These are phyloP conservation scores for Penicillium sp. DNA, from an alignment of 2,329 filamentous ascomycete species.

Conservation along the genomic window DNA sequence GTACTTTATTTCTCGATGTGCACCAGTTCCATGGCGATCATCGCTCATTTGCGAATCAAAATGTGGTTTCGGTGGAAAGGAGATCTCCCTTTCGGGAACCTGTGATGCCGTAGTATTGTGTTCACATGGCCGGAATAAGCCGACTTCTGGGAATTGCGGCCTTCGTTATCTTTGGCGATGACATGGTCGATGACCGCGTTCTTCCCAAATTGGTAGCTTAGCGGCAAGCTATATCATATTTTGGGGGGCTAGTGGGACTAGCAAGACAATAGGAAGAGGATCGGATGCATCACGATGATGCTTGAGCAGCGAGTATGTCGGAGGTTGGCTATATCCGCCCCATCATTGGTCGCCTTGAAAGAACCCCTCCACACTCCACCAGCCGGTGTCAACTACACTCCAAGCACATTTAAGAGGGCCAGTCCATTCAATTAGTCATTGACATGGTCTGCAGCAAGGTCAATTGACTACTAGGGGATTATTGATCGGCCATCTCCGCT, in stretches of 20 bases:
- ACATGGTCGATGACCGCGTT: not conserved
- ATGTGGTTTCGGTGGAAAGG: constrained; percentile 1
- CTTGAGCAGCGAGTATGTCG: not conserved
- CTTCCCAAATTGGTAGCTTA: not conserved
- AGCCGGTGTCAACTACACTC: constrained; percentile 2
- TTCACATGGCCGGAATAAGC: not conserved
- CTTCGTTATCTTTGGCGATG: not conserved
- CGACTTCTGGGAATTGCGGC: too few relatives aligned
- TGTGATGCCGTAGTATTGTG: not conserved
- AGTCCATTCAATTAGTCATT: not conserved
- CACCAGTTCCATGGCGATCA: not conserved
- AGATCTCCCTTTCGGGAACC: not conserved
- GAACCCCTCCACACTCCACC: constrained; percentile 10
- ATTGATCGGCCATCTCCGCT: not conserved
- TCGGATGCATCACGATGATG: too few relatives aligned
- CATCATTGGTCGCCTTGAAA: constrained; percentile 31
- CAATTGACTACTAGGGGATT: not conserved
- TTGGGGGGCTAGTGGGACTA: too few relatives aligned
- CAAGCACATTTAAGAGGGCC: not conserved
- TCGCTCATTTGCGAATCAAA: not conserved
- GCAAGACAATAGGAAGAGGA: too few relatives aligned
- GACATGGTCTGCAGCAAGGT: not conserved
- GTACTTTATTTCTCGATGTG: not conserved
- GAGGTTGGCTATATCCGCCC: constrained; percentile 33
- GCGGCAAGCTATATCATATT: not conserved